Evolutionary conservation across 352 stramenopile species (phyloP).

Genomic region (Peronospora farinosa): DNA sequence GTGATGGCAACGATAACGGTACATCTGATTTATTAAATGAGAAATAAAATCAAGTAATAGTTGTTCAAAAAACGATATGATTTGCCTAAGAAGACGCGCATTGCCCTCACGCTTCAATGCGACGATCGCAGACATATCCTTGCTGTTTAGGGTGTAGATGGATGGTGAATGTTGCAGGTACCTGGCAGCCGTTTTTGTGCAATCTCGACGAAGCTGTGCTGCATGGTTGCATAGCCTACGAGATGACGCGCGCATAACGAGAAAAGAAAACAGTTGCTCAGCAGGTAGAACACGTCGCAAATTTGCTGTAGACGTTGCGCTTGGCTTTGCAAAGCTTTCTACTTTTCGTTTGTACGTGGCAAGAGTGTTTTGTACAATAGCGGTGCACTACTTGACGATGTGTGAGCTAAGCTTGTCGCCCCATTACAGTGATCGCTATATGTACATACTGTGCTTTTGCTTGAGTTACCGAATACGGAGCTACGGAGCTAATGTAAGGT

Average conservation of each 20-base stretch:
- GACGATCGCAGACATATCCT: background rate
- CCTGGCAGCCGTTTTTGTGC: constrained; percentile 6
- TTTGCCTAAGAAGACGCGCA: background rate
- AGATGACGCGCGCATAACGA: constrained; percentile 16
- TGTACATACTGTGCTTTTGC: constrained; percentile 2
- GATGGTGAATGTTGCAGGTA: constrained; percentile 26
- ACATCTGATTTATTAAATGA: background rate
- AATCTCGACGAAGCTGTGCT: constrained; percentile 13
- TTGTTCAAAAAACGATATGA: no score
- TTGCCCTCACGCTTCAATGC: constrained; percentile 1
- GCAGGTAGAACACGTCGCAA: constrained; percentile 7
- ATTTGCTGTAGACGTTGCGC: background rate
- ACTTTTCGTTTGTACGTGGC: constrained; percentile 10
- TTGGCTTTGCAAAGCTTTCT: constrained; percentile 5
- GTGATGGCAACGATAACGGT: background rate
- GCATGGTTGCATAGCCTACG: constrained; percentile 9
- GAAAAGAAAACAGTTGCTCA: constrained; percentile 19
- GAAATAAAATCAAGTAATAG: no score
- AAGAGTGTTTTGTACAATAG: constrained; percentile 1
- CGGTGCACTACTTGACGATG: background rate
- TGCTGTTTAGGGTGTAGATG: constrained; percentile 9
- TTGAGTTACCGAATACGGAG: background rate
- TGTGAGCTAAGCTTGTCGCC: background rate
- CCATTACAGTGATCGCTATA: background rate
- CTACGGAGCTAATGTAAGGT: background rate